Evolutionary conservation across 2,329 filamentous ascomycete genomes (phyloP).

Genomic region (Colletotrichum orbiculare): DNA sequence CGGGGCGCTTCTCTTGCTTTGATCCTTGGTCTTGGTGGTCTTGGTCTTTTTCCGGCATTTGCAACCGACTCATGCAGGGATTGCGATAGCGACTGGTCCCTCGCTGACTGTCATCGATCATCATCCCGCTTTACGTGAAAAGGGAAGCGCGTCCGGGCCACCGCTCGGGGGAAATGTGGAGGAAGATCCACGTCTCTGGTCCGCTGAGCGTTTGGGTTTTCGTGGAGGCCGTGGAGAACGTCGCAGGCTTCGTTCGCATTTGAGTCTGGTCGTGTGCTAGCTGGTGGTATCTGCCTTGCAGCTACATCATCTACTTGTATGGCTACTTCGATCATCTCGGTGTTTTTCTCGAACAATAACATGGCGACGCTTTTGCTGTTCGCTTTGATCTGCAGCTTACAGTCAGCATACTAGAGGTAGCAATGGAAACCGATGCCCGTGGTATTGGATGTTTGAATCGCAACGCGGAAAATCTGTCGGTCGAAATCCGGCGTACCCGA

Average conservation of each 20-base stretch:
- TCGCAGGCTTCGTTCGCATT: slow-evolving; percentile 14
- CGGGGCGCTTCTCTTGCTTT: background rate
- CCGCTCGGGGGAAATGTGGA: slow-evolving; percentile 36
- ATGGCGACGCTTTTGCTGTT: too few relatives aligned
- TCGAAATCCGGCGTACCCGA: slow-evolving; percentile 29
- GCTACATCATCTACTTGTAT: too few relatives aligned
- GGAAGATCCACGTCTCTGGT: slow-evolving; percentile 19
- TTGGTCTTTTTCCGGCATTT: slow-evolving; percentile 22
- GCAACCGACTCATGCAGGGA: slow-evolving; percentile 30
- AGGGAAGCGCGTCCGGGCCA: slow-evolving; percentile 35
- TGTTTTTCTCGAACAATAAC: too few relatives aligned
- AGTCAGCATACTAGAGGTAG: too few relatives aligned
- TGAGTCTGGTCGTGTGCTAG: slow-evolving; percentile 5
- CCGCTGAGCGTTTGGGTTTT: slow-evolving; percentile 27
- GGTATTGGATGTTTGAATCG: background rate
- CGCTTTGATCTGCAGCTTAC: too few relatives aligned
- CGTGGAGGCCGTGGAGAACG: background rate
- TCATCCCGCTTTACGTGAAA: slow-evolving; percentile 34
- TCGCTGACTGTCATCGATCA: slow-evolving; percentile 30
- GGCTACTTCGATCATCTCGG: too few relatives aligned
- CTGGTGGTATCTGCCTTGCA: background rate
- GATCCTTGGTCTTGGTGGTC: background rate
- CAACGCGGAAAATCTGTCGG: slow-evolving; percentile 25
- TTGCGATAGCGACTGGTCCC: slow-evolving; percentile 24
- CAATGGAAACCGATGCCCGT: too few relatives aligned